Base-by-base conservation (phyloP, 1,284 basidiomycete species). In the Ganoderma lucidum region DNA sequence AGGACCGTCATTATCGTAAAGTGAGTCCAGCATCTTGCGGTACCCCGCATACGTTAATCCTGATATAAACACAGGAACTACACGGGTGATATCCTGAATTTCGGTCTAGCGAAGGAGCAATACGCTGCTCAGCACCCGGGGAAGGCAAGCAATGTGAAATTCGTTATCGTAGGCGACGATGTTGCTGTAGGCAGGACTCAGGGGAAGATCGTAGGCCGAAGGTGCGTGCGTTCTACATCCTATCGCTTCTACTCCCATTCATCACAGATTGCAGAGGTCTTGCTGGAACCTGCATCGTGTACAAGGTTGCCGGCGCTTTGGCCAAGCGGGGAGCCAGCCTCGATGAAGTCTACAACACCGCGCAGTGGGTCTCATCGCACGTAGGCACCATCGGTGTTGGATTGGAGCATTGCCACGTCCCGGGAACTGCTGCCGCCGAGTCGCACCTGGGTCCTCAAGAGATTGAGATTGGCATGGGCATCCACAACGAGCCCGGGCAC, bases 321-420 rank as follows among this genome's bases (percentile, higher is more conserved):
- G 94, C 96, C 0, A 82, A 88, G n/a, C 81, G 86, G 61, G 95
- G 94, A 3, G 91, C 83, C 0, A 83, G 83, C 66, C 85, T 98
- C n/a, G 88, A 93, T 62, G 87, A 93, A 65, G 93, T 97, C 8
- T 88, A 93, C 78, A 79, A 82, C 42, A 75, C 93, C 12, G 93
- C 95, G 0, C 85, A 93, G 78, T 91, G 88, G 81, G 86, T 93
- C 41, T 85, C 92, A 0, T 83, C 86, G 10, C 85, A 87, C 60
- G 80, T 93, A 17, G 96, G 89, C 6, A 96, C 96, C 1, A 90
- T 97, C 71, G 97, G 96, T 58, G 92, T 93, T 61, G 95, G 94
- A n/a, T 86, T 97, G 58, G 96, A 96, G 60, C 96, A 98, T 80
- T 96, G 94, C 75, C 95, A 97, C 80, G 95, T 96, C 64, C 94